Evolutionary conservation across 148 eudicot genomes (phyloP), one percentile per base, ranked within the genome.

Genomic region (Suaeda aralocaspica): DNA sequence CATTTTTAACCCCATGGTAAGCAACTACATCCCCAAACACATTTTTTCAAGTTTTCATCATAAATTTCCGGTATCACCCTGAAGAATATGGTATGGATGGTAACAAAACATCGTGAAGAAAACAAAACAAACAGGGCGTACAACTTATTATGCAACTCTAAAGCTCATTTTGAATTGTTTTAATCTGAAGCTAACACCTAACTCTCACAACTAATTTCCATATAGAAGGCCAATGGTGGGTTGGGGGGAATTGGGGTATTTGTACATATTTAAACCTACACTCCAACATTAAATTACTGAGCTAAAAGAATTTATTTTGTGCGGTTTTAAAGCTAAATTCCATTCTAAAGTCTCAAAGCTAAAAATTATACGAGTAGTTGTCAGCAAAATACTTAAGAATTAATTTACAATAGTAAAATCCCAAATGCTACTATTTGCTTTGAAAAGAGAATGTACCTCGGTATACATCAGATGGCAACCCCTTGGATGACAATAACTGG

Each of bases 401-500:
- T 7, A 30, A 31, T 31, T 33, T 21, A 60, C 7, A 52, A 16
- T 11, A 2, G n/a, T 19, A 45, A 26, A 18, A 68, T 36, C 45
- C 21, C 16, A 22, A 19, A 22, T 13, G n/a, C n/a, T n/a, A n/a
- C n/a, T n/a, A 19, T 39, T 53, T 25, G 19, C 49, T 28, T 51
- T 24, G 13, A 51, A 45, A 41, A 66, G 21, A 62, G 66, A 71
- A 71, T 73, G 67, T 49, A 94, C 97, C 97, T 84, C 75, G 77
- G 61, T 68, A 89, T 57, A 77, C 77, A 67, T 84, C 84, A 36
- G 85, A 46, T 58, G 78, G 49, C 70, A 72, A 5, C 2, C 76
- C 85, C 86, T 85, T 86, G 72, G 79, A 78, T 68, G 85, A 77
- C 66, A 78, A 58, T 67, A 83, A 59, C 67, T 82, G 84, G 72